Percentiles rank a stretch among this genome's conserved stretches.
phyloP scores from a whole-genome alignment of 2,329 filamentous ascomycete genomes.

The Colletotrichum coccodes region DNA sequence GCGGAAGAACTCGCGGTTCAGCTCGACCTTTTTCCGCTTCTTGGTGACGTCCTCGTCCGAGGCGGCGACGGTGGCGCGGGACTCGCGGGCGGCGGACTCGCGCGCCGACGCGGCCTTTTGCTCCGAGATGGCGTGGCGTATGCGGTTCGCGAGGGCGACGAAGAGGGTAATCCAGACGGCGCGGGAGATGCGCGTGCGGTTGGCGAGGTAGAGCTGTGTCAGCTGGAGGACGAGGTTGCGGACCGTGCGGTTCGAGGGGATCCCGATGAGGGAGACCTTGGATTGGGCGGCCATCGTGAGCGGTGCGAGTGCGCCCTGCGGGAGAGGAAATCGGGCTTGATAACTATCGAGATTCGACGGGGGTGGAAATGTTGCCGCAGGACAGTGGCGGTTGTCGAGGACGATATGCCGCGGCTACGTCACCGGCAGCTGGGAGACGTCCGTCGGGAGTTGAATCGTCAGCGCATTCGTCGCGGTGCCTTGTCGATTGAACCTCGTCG shows the following conservation, averaged over 20 bases:
- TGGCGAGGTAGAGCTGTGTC: slow-evolving; percentile 77
- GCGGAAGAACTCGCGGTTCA: slow-evolving; percentile 85
- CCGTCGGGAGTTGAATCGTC: neutral
- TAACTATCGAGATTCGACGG: neutral
- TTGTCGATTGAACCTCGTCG: neutral
- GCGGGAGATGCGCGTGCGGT: slow-evolving; percentile 85
- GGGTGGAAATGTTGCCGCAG: neutral
- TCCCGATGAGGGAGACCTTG: slow-evolving; percentile 67
- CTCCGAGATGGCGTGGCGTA: slow-evolving; percentile 90
- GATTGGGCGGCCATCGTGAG: slow-evolving; percentile 77
- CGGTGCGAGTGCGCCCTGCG: slow-evolving; percentile 7
- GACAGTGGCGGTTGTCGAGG: neutral
- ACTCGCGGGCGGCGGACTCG: slow-evolving; percentile 66
- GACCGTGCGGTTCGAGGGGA: slow-evolving; percentile 67
- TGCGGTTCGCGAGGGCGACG: slow-evolving; percentile 83
- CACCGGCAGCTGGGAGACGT: slow-evolving; percentile 8
- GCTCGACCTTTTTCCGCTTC: slow-evolving; percentile 83
- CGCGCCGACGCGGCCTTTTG: slow-evolving; percentile 86
- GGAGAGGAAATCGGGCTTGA: neutral
- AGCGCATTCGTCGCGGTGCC: slow-evolving; percentile 18
- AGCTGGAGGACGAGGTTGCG: slow-evolving; percentile 73
- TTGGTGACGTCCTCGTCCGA: slow-evolving; percentile 48
- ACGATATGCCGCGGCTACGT: slow-evolving; percentile 17
- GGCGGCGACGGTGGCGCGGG: slow-evolving; percentile 55
- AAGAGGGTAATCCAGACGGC: slow-evolving; percentile 86